These are phyloP conservation scores for Talaromyces trachyspermus DNA, from an alignment of 495 filamentous ascomycete genomes.

Conservation along the genomic window DNA sequence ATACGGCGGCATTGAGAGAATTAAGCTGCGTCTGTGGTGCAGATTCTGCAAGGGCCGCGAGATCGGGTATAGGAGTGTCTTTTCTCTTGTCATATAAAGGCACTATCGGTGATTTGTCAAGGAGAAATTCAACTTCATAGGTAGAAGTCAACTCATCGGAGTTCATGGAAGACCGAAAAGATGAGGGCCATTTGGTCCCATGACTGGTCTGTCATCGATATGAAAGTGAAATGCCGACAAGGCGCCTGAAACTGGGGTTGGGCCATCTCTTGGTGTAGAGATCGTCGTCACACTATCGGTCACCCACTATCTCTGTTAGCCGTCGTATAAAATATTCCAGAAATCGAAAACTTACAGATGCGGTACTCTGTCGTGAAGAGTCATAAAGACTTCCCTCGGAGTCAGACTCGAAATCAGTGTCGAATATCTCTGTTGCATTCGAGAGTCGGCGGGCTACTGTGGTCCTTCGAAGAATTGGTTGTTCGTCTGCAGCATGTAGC, in stretches of 20 bases:
- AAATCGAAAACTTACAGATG: constrained; percentile 47
- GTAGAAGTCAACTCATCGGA: constrained; percentile 27
- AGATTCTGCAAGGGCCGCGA: constrained; percentile 27
- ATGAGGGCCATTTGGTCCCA: constrained; percentile 76
- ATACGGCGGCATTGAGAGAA: constrained; percentile 30
- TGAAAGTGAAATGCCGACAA: constrained; percentile 38
- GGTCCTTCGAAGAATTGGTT: not conserved
- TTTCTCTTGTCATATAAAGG: constrained; percentile 11
- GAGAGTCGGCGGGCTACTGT: constrained; percentile 30
- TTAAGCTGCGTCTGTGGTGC: constrained; percentile 19
- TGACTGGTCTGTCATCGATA: constrained; percentile 25
- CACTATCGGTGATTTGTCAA: constrained; percentile 56
- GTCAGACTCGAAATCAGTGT: constrained; percentile 66
- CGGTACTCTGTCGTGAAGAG: constrained; percentile 56
- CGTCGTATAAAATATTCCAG: not conserved
- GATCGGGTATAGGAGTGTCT: constrained; percentile 6
- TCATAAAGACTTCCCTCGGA: constrained; percentile 41
- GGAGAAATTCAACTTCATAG: constrained; percentile 50
- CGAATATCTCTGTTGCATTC: constrained; percentile 61
- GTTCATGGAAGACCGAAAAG: constrained; percentile 58
- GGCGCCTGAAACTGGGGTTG: constrained; percentile 12
- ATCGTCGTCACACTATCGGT: constrained; percentile 11
- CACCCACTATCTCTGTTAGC: constrained; percentile 13
- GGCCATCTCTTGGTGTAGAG: constrained; percentile 12
- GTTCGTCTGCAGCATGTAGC: not conserved